phyloP scores from a whole-genome alignment of 139 green algal genomes.

The Gonium pectorale region DNA sequence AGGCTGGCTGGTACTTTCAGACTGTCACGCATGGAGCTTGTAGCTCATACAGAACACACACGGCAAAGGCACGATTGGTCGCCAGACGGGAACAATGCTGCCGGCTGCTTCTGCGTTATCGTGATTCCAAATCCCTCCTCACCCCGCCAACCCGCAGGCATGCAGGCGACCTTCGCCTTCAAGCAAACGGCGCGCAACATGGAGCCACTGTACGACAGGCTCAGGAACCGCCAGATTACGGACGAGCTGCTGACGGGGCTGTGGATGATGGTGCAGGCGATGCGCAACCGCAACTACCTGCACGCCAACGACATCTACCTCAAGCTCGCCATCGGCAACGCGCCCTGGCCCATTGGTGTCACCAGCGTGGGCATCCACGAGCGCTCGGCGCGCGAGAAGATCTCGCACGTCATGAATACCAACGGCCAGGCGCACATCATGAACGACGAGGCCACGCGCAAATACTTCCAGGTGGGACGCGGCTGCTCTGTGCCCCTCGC shows the following conservation, averaged over 20 bases:
- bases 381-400: constrained; percentile 96
- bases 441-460: constrained; percentile 98
- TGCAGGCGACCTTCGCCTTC: constrained; percentile 75
- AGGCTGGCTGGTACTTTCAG: too few relatives aligned
- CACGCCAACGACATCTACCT: constrained; percentile 97
- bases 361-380: constrained; percentile 93
- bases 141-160: constrained; percentile 57
- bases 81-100: too few relatives aligned
- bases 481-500: too few relatives aligned
- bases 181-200: constrained; percentile 90
- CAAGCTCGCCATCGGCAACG: constrained; percentile 94
- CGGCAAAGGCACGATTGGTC: too few relatives aligned
- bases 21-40: too few relatives aligned
- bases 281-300: constrained; percentile 94
- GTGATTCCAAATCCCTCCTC: too few relatives aligned
- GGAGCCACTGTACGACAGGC: constrained; percentile 84
- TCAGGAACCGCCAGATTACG: constrained; percentile 75
- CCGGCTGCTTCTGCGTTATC: too few relatives aligned
- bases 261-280: constrained; percentile 77
- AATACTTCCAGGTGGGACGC: constrained; percentile 75
- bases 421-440: constrained; percentile 96
- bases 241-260: constrained; percentile 78
- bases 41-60: too few relatives aligned
- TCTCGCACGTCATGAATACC: constrained; percentile 80
- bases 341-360: constrained; percentile 97